Base-by-base conservation (phyloP, 768 basidiomycete genomes). In the Auricularia sp. region DNA sequence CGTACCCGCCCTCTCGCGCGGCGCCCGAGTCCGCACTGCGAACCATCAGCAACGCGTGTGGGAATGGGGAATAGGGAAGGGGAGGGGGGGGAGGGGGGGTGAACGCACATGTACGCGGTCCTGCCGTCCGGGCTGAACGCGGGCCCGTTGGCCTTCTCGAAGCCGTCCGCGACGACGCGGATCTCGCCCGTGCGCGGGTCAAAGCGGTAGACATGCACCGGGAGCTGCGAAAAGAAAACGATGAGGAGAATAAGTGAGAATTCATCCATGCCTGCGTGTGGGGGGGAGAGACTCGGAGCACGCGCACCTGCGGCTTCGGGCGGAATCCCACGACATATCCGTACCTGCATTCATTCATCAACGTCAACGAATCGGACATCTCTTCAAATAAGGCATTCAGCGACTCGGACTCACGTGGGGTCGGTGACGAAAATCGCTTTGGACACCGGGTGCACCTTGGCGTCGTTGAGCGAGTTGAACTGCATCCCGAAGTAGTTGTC, bases 391-490 rank as follows among this genome's bases (percentile, higher is more conserved):
- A 29, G 29, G 29, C 29, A 3, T 29, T 29, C 29, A 29, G 29
- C 29, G 29, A 29, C 29, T 29, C 29, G 2, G 29, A 79, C 83
- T 59, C 76, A 90, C 83, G 78, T 76, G 16, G 79, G 78, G 70
- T 93, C 90, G 0, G 90, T 92, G 75, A 92, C 90, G 75, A 88
- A 90, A 1, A 92, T 68, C 45, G 82, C 82, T 44, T 85, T 84
- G 67, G 81, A 87, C 3, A 74, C 73, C 1, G 87, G 88, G 63
- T 90, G 85, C 3, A 90, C 77, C 69, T 89, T 90, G 65, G 88
- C 79, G 68, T 94, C 90, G 72, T 92, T 90, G 62, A 92, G 72
- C 1, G 90, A 90, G 74, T 89, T 91, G 76, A 91, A 93, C 68
- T 90, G 89, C 2, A 88, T 78, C 1, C 90, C 90, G 69, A 83